Base-by-base conservation (phyloP, 768 basidiomycete species). In the Pisolithus marmoratus region DNA sequence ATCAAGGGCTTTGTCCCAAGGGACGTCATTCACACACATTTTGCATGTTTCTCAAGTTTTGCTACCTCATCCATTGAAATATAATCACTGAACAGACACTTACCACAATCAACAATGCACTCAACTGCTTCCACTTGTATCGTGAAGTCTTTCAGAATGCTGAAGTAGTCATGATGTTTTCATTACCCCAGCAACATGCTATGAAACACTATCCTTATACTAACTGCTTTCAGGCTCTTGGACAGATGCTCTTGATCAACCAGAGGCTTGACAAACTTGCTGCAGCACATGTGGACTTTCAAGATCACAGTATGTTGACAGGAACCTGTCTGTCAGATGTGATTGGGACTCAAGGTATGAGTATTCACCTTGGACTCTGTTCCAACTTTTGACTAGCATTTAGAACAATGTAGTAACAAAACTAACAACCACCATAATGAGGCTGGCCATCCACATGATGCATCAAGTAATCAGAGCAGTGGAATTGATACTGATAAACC, bases 231-330 rank as follows among this genome's bases (percentile, higher is more conserved):
- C 58, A 59, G 19, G 46, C 62, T 0, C 58, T 73, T 0, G 43
- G 54, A 1, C 68, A 72, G 36, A 73, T 73, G 55, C 63, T 72
- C 1, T n/a, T 62, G 0, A 55, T 42, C 19, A 72, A 69, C 29
- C 60, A 66, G 22, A 52, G 54, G 1, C 54, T 70, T 0, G 64
- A 72, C 48, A 70, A 71, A 49, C 57, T 66, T 1, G 52, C 52
- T 1, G 61, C 58, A 5, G 31, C 56, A 2, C 54, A 51, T 3
- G 49, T 48, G 0, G 46, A 66, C 27, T 65, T 72, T 27, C 19
- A 27, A 8, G 23, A 22, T 3, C 31, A 43, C 2, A 59, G 61
- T 3, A 67, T 72, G 63, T 52, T 72, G 4, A 31, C 36, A 11
- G 54, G 48, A 22, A 46, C 57, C 23, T 54, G 36, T 17, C n/a